Conservation (phyloP, 495 filamentous ascomycete species). For the Hyaloscypha finlandica region DNA sequence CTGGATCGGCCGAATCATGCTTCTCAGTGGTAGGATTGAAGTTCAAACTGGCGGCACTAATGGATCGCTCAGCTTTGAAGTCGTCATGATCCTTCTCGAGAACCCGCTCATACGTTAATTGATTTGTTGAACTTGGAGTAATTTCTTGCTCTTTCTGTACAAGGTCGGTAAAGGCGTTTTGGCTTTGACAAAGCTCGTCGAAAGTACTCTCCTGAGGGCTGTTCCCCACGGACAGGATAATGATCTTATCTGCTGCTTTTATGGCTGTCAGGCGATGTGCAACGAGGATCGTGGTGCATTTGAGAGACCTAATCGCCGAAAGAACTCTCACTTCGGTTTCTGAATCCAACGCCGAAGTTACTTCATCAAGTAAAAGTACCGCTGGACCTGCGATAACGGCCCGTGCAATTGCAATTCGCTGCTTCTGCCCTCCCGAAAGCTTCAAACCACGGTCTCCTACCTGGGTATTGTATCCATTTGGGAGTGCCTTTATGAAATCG, state of each 20-base stretch:
- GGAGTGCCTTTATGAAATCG: conserved; percentile 44
- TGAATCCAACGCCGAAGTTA: conserved; percentile 45
- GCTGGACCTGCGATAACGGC: conserved; percentile 48
- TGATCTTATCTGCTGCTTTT: conserved; percentile 55
- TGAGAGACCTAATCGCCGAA: conserved; percentile 36
- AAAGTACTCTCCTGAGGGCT: conserved; percentile 58
- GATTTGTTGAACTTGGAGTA: too few species aligned
- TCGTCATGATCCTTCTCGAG: too few species aligned
- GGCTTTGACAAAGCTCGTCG: conserved; percentile 40
- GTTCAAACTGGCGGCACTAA: too few species aligned
- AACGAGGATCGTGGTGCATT: conserved; percentile 58
- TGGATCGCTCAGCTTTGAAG: too few species aligned
- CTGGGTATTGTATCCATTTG: conserved; percentile 46
- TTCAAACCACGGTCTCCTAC: conserved; percentile 49
- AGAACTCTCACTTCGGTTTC: conserved; percentile 55
- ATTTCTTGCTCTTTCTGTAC: conserved; percentile 35
- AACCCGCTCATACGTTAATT: too few species aligned
- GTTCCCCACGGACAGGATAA: conserved; percentile 57
- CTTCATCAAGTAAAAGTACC: conserved; percentile 56
- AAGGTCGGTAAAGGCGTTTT: conserved; percentile 28
- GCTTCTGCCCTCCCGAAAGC: conserved; percentile 59
- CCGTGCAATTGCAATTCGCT: conserved; percentile 62
- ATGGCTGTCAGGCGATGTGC: conserved; percentile 58
- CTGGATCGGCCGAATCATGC: too few species aligned
- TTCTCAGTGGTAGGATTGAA: too few species aligned